These are phyloP conservation scores for Hericium rajendrae DNA, from an alignment of 768 basidiomycete genomes.

Conservation along the genomic window DNA sequence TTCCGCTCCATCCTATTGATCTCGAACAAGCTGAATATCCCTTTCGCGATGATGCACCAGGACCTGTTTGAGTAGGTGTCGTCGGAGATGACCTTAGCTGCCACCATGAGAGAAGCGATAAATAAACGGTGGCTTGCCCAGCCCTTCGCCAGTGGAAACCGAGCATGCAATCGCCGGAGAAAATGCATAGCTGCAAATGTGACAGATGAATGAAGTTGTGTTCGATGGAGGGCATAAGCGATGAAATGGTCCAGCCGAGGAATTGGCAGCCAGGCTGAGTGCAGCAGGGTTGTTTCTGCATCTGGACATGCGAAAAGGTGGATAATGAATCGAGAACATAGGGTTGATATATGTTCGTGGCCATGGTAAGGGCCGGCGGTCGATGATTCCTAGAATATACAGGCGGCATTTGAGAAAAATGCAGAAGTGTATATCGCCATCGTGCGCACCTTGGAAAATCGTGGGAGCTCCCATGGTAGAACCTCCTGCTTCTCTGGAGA, in stretches of 20 bases:
- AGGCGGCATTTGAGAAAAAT: slow-evolving; percentile 5
- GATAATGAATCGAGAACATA: slow-evolving; percentile 73
- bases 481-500: too few relatives aligned
- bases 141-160: slow-evolving; percentile 86
- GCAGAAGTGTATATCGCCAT: too few relatives aligned
- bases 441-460: too few relatives aligned
- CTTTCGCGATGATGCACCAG: slow-evolving; percentile 58
- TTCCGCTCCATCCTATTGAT: slow-evolving; percentile 97
- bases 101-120: slow-evolving; percentile 89
- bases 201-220: slow-evolving; percentile 49
- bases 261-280: background rate
- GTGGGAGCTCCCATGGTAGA: too few relatives aligned
- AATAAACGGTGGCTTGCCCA: slow-evolving; percentile 86
- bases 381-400: slow-evolving; percentile 5
- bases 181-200: slow-evolving; percentile 54
- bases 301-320: slow-evolving; percentile 85
- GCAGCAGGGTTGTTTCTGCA: slow-evolving; percentile 39
- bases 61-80: slow-evolving; percentile 66
- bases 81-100: slow-evolving; percentile 65
- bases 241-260: slow-evolving; percentile 69
- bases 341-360: slow-evolving; percentile 61
- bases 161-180: slow-evolving; percentile 75
- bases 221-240: slow-evolving; percentile 81
- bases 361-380: slow-evolving; percentile 56
- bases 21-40: slow-evolving; percentile 64